Percentiles rank a stretch among this genome's conserved stretches.
Conservation (phyloP, 179 eudicot genomes). For the Corrigiola litoralis region DNA sequence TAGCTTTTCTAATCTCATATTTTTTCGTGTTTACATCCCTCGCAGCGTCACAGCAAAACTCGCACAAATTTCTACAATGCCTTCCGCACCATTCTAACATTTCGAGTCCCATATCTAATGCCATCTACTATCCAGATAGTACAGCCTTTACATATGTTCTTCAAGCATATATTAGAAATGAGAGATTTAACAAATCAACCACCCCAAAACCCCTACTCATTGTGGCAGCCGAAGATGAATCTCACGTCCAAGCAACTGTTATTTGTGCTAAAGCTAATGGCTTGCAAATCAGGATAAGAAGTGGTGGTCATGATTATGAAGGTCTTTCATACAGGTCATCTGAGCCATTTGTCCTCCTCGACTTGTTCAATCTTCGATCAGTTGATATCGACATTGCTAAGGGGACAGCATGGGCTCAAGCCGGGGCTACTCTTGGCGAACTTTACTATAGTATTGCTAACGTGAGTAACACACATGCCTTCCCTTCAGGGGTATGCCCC, state of each 20-base stretch:
- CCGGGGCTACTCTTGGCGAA: constrained; percentile 27
- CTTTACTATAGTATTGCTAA: constrained; percentile 25
- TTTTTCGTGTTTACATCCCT: constrained; percentile 1
- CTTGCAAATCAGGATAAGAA: constrained; percentile 16
- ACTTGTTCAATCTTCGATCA: constrained; percentile 21
- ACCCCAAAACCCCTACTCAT: constrained; percentile 23
- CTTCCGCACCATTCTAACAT: not conserved
- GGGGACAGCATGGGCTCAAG: constrained; percentile 24
- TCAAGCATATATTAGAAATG: constrained; percentile 21
- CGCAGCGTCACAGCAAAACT: constrained; percentile 6
- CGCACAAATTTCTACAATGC: constrained; percentile 13
- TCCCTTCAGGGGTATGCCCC: constrained; percentile 22
- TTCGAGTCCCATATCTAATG: not conserved
- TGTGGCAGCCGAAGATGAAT: constrained; percentile 12
- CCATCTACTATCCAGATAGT: not conserved
- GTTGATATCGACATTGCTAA: constrained; percentile 9
- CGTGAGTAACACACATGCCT: constrained; percentile 14
- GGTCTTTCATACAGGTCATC: constrained; percentile 21
- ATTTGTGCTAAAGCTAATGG: constrained; percentile 21
- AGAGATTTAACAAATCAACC: constrained; percentile 14
- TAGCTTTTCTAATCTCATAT: constrained; percentile 8
- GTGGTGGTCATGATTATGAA: constrained; percentile 30
- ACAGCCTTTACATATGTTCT: constrained; percentile 8
- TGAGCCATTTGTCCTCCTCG: constrained; percentile 22
- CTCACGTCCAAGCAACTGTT: constrained; percentile 21